Base-by-base conservation (phyloP, 2,329 filamentous ascomycete genomes). In the Colletotrichum acutatum region DNA sequence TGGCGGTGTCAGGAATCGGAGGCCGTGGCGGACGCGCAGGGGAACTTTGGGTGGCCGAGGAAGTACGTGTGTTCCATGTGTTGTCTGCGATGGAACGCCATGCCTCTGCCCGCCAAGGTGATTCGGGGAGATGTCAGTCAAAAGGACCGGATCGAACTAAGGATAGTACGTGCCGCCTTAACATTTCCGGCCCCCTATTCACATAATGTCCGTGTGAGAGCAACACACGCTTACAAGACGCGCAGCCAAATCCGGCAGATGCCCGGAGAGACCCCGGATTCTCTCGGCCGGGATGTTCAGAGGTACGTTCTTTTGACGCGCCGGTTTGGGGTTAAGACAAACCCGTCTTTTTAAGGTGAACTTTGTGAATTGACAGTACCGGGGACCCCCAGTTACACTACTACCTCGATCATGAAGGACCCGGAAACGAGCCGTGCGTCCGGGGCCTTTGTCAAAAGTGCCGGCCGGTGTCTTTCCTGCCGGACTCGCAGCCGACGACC, bases 321-420 rank as follows among this genome's bases (percentile, higher is more conserved):
- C 34, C 57, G 49, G 26, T 19, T 37, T n/a, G 22, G 26, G 54
- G 22, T 49, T 57, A 19, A 42, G 37, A 42, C 37, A 7, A 42
- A 42, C 37, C 16, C 37, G 37, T 42, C 37, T 34, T 12, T 12
- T 42, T 42, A 26, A 32, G 61, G 61, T 24, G 24, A 58, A 61
- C 12, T 16, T n/a, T 30, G 26, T 42, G 52, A 54, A 32, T 60
- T 72, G 30, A 74, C 72, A 63, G 8, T 52, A 5, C 26, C 22
- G 26, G n/a, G n/a, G 42, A 59, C 14, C 30, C 63, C 32, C 26
- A 74, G 72, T 62, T 74, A 11, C 68, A 72, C 24, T 75, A 72
- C 61, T 75, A 74, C 19, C 73, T 75, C 49, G 72, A 72, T 22
- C 72, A 74, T 52, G 72, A 74, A 52, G 65, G 60, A 9, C 59